Conservation (phyloP, 1,139 yeast genomes). For the Dujonia santamariae region DNA sequence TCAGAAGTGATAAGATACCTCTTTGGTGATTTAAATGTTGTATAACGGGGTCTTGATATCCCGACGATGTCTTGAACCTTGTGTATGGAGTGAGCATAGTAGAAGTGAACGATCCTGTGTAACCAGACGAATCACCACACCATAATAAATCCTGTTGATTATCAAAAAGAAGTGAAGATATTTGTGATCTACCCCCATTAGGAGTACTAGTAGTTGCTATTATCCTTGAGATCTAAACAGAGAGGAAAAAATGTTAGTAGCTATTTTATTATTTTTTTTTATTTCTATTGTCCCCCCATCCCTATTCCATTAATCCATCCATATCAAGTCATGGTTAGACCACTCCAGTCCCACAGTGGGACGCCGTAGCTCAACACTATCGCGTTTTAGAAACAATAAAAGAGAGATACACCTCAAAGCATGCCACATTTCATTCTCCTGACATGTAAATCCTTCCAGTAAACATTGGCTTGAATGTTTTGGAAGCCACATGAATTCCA, state of each 20-base stretch:
- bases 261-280: no score
- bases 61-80: constrained; percentile 44
- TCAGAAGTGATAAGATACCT: constrained; percentile 59
- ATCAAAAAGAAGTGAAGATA: constrained; percentile 58
- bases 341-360: no score
- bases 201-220: constrained; percentile 21
- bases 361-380: no score
- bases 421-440: no score
- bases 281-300: no score
- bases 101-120: constrained; percentile 29
- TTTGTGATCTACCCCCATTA: constrained; percentile 11
- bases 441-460: no score
- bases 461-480: no score
- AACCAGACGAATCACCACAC: constrained; percentile 69
- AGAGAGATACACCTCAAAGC: no score
- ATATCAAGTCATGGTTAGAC: no score
- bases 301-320: no score
- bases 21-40: constrained; percentile 53
- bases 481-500: no score
- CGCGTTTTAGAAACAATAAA: neutral
- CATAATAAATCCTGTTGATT: constrained; percentile 70
- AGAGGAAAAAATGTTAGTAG: constrained; percentile 7
- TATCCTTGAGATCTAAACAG: constrained; percentile 23
- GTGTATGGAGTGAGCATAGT: constrained; percentile 43
- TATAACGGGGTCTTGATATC: constrained; percentile 26